Evolutionary conservation across 306 rosid species (phyloP).

Genomic region (Corylus heterophylla): DNA sequence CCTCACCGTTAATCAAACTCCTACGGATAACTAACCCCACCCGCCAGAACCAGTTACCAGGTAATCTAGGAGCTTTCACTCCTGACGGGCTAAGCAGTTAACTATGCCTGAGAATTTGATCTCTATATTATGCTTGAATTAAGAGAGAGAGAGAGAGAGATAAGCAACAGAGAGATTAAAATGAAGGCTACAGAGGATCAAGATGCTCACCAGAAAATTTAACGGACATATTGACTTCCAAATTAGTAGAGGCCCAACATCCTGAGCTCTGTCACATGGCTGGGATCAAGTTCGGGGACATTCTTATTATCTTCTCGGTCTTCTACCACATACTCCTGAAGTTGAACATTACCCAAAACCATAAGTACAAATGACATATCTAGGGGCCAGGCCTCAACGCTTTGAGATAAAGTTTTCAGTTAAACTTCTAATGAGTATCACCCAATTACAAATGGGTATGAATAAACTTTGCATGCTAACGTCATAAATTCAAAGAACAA

Average conservation of each 20-base stretch:
- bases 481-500: not conserved
- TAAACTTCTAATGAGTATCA: not conserved
- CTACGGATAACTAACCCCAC: no score
- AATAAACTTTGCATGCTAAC: not conserved
- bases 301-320: conserved; percentile 60
- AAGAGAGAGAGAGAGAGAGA: not conserved
- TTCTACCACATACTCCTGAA: conserved; percentile 94
- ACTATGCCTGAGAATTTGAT: not conserved
- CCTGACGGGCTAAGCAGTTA: not conserved
- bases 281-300: conserved; percentile 86
- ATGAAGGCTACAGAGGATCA: not conserved
- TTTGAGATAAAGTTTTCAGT: not conserved
- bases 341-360: conserved; percentile 10
- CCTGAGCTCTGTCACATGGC: conserved; percentile 86
- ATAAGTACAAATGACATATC: not conserved
- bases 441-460: not conserved
- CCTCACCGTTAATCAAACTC: no score
- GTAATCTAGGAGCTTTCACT: no score
- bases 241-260: conserved; percentile 91
- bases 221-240: conserved; percentile 31
- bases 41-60: no score
- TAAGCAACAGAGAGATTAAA: not conserved
- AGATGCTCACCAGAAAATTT: conserved; percentile 26
- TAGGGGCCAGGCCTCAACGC: not conserved
- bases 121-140: not conserved